Base-by-base conservation (phyloP, 805 yeast genomes). In the Saccharomycopsis babjevae region DNA sequence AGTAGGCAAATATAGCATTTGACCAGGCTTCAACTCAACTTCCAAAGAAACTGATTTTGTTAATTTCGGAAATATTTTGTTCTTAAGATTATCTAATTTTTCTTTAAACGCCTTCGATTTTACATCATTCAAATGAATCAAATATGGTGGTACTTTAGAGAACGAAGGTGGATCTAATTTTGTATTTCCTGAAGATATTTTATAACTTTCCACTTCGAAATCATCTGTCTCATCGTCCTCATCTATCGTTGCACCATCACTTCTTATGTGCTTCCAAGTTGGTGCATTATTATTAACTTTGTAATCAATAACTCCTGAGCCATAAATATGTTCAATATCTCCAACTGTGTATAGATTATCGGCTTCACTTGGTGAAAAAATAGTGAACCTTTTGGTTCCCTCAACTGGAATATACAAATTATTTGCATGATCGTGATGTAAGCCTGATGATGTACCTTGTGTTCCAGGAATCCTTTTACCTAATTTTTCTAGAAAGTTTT, bases 361-460 rank as follows among this genome's bases (percentile, higher is more conserved):
- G 0, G 86, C 89, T 67, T 83, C 88, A 30, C 73, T 73, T 0
- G 94, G 93, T 5, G 85, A 75, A 67, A 78, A 85, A 5, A 87
- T 66, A 0, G 92, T 86, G 69, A 87, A 87, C 62, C 91, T 69
- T 67, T 87, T 87, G 7, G 66, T 68, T 0, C 93, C 94, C 32
- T 77, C 71, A 1, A 83, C 68, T 1, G 87, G 80, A 4, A 86
- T 75, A 68, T 87, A 87, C 40, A 87, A 72, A 67, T 87, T 87
- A 68, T 86, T 92, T 1, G 92, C 89, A 71, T 86, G 92, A 69
- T 87, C 93, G 69, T 87, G 93, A 66, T 87, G 93, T 13, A 87
- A 72, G 0, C 93, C 93, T 1, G 91, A 84, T 0, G 90, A 84
- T 0, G 84, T 75, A 1, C 86, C 86, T 1, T 76, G 74, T 2